Base-by-base conservation (phyloP, 192 early-diverging fungal species). In the Haplosporangium gracile region DNA sequence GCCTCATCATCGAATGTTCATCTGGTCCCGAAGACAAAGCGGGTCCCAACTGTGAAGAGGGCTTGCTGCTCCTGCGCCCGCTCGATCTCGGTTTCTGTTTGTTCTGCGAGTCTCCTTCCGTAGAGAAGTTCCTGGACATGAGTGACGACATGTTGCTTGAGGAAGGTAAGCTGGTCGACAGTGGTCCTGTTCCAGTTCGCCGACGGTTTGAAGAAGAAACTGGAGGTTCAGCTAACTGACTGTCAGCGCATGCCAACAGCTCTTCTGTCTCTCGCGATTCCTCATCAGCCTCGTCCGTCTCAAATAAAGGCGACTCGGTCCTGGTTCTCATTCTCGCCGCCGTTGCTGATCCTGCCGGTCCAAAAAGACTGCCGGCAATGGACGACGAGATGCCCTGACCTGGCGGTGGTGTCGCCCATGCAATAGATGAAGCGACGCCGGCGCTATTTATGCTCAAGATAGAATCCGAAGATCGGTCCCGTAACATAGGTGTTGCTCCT, bases 221-320 rank as follows among this genome's bases (percentile, higher is more conserved):
- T 10, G 82, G 76, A 16, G 76, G 76, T 32, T 45, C n/a, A 1
- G 70, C 55, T 4, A 60, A 34, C 6, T 71, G 73, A 39, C 68
- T 29, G 29, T 45, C 75, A 13, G 80, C 76, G 0, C 79, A 77
- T 3, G 79, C 79, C 51, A 86, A 65, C 0, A 86, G 76, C 42
- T 86, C 84, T 32, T 86, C 71, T 2, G 84, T 81, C 68, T 86
- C 84, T 38, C 76, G 51, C 4, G 79, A 77, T n/a, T 86, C 79
- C 32, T 72, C 42, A 55, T 79, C 45, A 29, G 76, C 74, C 18
- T 81, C 79, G 11, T 86, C 84, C 4, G 71, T 75, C 47, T 78
- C 79, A 42, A 86, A 86, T 4, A 86, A 71, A 18, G 84, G 84
- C 7, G 84, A 86, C 5, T 86, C 84, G 4, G 79, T 86, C 79